phyloP scores from a whole-genome alignment of 2,329 filamentous ascomycete genomes.

The Alternaria rosae region DNA sequence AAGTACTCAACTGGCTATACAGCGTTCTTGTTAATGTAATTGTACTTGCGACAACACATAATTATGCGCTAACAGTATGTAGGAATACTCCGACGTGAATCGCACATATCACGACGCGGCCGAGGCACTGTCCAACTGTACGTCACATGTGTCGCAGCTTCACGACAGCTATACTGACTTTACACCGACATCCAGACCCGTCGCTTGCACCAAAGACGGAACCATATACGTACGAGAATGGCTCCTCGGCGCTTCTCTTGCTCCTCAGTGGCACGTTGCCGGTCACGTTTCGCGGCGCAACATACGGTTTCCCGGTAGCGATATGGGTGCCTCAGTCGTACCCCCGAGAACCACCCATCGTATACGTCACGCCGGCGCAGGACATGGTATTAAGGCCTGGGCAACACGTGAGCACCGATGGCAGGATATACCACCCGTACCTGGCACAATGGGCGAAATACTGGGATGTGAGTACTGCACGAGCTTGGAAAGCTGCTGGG shows the following conservation, averaged over 20 bases:
- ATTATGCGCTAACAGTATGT: not conserved
- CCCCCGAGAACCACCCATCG: conserved; percentile 82
- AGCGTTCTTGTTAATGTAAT: conserved; percentile 73
- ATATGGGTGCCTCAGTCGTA: conserved; percentile 95
- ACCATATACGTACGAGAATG: conserved; percentile 94
- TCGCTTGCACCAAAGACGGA: conserved; percentile 84
- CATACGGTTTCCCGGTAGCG: conserved; percentile 89
- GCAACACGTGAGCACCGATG: conserved; percentile 93
- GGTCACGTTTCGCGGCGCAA: conserved; percentile 86
- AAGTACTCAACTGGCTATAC: conserved; percentile 94
- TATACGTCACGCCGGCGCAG: conserved; percentile 87
- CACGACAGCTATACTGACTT: not conserved
- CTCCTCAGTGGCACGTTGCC: conserved; percentile 87
- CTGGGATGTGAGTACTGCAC: conserved; percentile 76
- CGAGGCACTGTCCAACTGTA: conserved; percentile 78
- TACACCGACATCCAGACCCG: not conserved
- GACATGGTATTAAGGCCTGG: conserved; percentile 90
- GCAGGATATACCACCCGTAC: conserved; percentile 94
- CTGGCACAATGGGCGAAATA: conserved; percentile 87
- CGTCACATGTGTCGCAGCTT: conserved; percentile 52
- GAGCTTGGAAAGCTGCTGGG: conserved; percentile 1
- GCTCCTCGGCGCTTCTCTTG: conserved; percentile 83
- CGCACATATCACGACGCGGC: conserved; percentile 92
- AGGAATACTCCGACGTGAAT: conserved; percentile 95
- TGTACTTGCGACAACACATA: not conserved